Base-by-base conservation (phyloP, 2,329 filamentous ascomycete species). In the Diaporthe batatas region DNA sequence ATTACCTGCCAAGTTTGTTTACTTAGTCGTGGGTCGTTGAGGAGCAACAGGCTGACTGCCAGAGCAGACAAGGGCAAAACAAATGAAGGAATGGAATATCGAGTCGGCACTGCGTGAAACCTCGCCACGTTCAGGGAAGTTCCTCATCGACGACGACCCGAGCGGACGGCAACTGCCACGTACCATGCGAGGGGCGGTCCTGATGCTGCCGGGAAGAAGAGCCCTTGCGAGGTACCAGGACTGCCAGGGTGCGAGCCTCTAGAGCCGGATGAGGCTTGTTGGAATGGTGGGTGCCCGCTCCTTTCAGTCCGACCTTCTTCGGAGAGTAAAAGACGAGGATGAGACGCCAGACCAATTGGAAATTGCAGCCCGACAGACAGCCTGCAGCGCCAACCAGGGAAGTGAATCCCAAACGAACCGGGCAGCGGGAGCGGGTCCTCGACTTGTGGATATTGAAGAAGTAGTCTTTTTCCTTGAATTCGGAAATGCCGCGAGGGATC, bases 221-320 rank as follows among this genome's bases (percentile, higher is more conserved):
- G 59, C 12, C 23, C 44, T 65, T 34, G 29, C 59, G 59, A 65
- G 59, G 59, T 14, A 32, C n/a, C n/a, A n/a, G n/a, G n/a, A n/a
- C n/a, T n/a, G n/a, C 21, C 18, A 65, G 16, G n/a, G 21, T n/a
- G 42, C 16, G 11, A 12, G 23, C 42, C 11, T 2, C 7, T 5
- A 36, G 34, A 11, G 34, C 34, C 25, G 53, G 36, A 12, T n/a
- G 67, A 69, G 49, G 65, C 39, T 57, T 34, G 34, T 36, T 36
- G 34, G 34, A 34, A 21, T 58, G 25, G 8, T 21, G 23, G 14
- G 53, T 32, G 44, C 53, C 36, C 44, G 23, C 16, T 5, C 14
- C 54, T 39, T 47, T 10, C 21, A 51, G 16, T 32, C 68, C 54
- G n/a, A 70, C 25, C 54, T 29, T 51, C 25, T 58, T 69, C 54